These are phyloP conservation scores for Phoenix roebelenii DNA, from an alignment of 176 grass and related monocot species.

Conservation along the genomic window DNA sequence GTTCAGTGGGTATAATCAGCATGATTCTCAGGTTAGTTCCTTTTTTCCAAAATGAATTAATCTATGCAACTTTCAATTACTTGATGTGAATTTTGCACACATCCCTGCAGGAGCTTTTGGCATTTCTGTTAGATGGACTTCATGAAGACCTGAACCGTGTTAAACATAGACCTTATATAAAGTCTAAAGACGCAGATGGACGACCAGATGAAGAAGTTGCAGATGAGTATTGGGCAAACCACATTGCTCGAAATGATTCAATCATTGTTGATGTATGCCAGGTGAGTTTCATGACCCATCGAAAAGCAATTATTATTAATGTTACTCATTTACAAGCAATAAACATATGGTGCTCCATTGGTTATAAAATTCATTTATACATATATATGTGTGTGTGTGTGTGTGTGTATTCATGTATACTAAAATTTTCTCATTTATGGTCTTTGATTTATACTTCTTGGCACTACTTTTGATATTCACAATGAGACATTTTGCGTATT, in stretches of 20 bases:
- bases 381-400: too few relatives aligned
- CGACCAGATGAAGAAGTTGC: conserved; percentile 96
- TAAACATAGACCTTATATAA: conserved; percentile 90
- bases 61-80: background rate
- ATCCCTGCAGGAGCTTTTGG: conserved; percentile 70
- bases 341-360: too few relatives aligned
- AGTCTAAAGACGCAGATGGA: conserved; percentile 77
- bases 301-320: too few relatives aligned
- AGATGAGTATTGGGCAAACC: conserved; percentile 95
- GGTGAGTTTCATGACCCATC: conserved; percentile 21
- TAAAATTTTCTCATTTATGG: too few relatives aligned
- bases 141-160: conserved; percentile 99
- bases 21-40: conserved; percentile 73
- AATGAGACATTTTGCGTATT: too few relatives aligned
- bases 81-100: conserved; percentile 6
- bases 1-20: conserved; percentile 97
- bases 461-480: too few relatives aligned
- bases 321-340: too few relatives aligned
- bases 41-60: background rate
- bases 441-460: too few relatives aligned
- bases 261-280: conserved; percentile 99
- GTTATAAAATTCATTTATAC: too few relatives aligned
- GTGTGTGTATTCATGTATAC: too few relatives aligned
- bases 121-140: conserved; percentile 91
- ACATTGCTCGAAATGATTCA: conserved; percentile 97